phyloP scores from a whole-genome alignment of 208 protist species.

The Jaenimonas drosophilae region DNA sequence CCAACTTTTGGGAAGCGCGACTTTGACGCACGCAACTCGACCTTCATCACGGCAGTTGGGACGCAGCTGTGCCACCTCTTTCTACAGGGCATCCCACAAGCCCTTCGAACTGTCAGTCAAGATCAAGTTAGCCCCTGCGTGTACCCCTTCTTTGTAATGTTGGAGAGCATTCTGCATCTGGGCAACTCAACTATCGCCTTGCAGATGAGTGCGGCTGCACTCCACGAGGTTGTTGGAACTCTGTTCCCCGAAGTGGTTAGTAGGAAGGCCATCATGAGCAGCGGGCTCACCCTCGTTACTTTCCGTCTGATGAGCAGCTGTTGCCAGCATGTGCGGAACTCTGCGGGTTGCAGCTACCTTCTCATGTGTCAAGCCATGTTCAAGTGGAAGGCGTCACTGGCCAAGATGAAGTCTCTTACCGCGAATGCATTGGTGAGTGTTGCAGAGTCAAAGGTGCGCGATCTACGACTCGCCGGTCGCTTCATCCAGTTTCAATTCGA shows the following conservation, averaged over 20 bases:
- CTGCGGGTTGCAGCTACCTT: slow-evolving; percentile 43
- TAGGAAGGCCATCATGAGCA: slow-evolving; percentile 57
- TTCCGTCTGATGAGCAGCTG: slow-evolving; percentile 85
- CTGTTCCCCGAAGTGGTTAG: slow-evolving; percentile 81
- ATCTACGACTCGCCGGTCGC: slow-evolving; percentile 64
- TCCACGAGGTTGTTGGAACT: slow-evolving; percentile 58
- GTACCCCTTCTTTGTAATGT: slow-evolving; percentile 77
- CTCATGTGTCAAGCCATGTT: slow-evolving; percentile 79
- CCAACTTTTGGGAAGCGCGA: slow-evolving; percentile 10
- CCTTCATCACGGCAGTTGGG: slow-evolving; percentile 64
- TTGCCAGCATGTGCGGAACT: slow-evolving; percentile 64
- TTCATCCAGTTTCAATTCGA: slow-evolving; percentile 82
- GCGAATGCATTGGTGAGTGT: slow-evolving; percentile 75
- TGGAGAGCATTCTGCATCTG: slow-evolving; percentile 66
- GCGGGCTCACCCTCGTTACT: slow-evolving; percentile 63
- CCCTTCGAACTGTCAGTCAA: slow-evolving; percentile 46
- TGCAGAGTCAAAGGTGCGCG: slow-evolving; percentile 67
- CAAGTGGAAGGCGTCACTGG: slow-evolving; percentile 54
- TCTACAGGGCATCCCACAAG: slow-evolving; percentile 42
- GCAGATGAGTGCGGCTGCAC: slow-evolving; percentile 58
- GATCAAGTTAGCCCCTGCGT: slow-evolving; percentile 34
- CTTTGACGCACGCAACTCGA: slow-evolving; percentile 74
- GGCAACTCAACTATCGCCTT: slow-evolving; percentile 73
- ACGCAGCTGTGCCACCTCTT: slow-evolving; percentile 43
- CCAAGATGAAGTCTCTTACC: slow-evolving; percentile 65